A percentile compares a stretch with the other conserved stretches of the same genome.
These are phyloP conservation scores for Populus simonii DNA, from an alignment of 345 rosid species.

Conservation along the genomic window DNA sequence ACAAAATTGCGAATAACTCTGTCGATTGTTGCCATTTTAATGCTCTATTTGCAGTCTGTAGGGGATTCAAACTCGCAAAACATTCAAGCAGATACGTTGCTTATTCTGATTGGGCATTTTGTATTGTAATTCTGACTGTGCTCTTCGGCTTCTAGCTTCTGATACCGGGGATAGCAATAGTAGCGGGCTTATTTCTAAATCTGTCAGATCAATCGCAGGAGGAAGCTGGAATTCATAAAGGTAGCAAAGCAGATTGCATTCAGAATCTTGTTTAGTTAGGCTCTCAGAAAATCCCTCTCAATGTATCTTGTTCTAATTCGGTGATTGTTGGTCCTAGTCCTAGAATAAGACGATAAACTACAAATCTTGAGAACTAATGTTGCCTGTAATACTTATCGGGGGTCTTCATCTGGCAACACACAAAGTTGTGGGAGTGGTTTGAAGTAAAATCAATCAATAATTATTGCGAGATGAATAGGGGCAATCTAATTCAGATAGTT, in stretches of 20 bases:
- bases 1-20: conserved; percentile 11
- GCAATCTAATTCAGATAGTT: background rate
- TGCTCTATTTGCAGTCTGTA: conserved; percentile 30
- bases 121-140: conserved; percentile 24
- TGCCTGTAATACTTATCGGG: background rate
- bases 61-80: conserved; percentile 24
- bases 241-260: conserved; percentile 7
- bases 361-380: background rate
- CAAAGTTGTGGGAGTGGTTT: background rate
- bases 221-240: conserved; percentile 15
- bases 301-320: background rate
- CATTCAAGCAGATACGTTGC: conserved; percentile 21
- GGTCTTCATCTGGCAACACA: background rate
- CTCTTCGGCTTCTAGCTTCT: conserved; percentile 24
- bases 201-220: conserved; percentile 32
- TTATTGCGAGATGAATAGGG: background rate
- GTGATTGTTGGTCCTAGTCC: background rate
- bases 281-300: background rate
- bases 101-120: conserved; percentile 25
- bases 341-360: background rate
- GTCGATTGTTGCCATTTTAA: conserved; percentile 14
- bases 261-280: background rate
- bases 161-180: conserved; percentile 30
- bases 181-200: conserved; percentile 30
- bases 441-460: background rate